A percentile compares a stretch with the other conserved stretches of the same genome.
These are phyloP conservation scores for Flaveria linearis DNA, from an alignment of 129 eudicot species.

Conservation along the genomic window DNA sequence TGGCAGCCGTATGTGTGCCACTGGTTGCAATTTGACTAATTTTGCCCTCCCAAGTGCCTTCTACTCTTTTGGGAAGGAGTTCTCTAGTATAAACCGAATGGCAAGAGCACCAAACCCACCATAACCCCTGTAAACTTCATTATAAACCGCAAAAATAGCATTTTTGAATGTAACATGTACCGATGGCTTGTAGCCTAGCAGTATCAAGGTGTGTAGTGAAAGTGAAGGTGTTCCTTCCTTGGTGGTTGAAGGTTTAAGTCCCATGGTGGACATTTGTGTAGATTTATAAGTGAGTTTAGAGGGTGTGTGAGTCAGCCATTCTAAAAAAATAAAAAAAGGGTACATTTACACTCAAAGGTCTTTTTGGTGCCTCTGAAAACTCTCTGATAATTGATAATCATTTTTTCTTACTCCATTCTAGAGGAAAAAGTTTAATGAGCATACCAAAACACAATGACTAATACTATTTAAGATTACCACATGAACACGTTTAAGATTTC, in stretches of 20 bases:
- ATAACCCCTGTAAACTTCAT: constrained; percentile 97
- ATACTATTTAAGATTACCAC: neutral
- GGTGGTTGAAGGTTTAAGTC: no score
- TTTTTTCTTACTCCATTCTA: neutral
- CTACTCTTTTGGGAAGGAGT: constrained; percentile 70
- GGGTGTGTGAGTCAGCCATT: no score
- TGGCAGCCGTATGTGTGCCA: constrained; percentile 97
- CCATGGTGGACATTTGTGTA: no score
- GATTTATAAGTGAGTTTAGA: no score
- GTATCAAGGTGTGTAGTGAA: no score
- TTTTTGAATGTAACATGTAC: constrained; percentile 22
- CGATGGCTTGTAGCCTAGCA: no score
- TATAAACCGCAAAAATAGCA: constrained; percentile 36
- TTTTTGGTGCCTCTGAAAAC: neutral
- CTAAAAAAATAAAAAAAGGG: neutral
- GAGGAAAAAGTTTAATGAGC: neutral
- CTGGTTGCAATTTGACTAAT: constrained; percentile 76
- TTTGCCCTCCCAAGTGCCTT: constrained; percentile 71
- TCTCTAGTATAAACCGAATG: constrained; percentile 86
- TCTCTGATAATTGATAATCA: neutral
- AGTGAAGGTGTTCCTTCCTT: no score
- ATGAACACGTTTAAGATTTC: neutral
- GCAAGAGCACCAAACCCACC: constrained; percentile 99
- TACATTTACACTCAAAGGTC: constrained; percentile 7
- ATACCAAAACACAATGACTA: neutral